Base-by-base conservation (phyloP, 2,329 filamentous ascomycete species). In the Mycosphaerella sp. region DNA sequence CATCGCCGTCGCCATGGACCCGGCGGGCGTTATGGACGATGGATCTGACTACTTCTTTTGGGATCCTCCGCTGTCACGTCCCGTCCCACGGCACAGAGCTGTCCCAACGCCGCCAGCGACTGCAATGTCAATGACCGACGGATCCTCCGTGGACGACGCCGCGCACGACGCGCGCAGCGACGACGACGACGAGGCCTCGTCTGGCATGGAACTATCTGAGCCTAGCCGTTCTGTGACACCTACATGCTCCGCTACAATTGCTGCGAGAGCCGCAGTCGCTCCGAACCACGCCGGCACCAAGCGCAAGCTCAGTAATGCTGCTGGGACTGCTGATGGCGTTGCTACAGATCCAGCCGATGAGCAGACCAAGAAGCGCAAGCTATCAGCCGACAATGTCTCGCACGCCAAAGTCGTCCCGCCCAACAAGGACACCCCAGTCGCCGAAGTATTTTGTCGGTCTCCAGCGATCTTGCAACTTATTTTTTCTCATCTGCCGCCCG, bases 381-480 rank as follows among this genome's bases (percentile, higher is more conserved):
- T 61, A 12, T 44, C 18, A 13, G 18, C 30, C 21, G 21, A 25
- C 21, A 25, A 25, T 6, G 6, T 25, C 21, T 25, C 21, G 21
- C 21, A 6, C 7, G 1, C 21, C 21, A 1, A 5, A 25, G 21
- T 25, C 21, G 21, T 25, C 21, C 21, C 21, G 7, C 7, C 21
- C 21, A 25, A 25, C 21, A 25, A 25, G 21, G 3, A 25, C 21
- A 25, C 7, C 1, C 7, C 21, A 5, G 21, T 25, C 21, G 3
- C 21, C 25, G 47, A 51, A 28, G n/a, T 36, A 39, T 44, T 49
- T 13, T 53, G 44, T 27, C 49, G 61, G 14, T 53, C 62, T 35
- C 36, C 54, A 2, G 62, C 62, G 36, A 30, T 65, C n/a, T 66
- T 64, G 64, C 66, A 69, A 55, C 62, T 65, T 37, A 52, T 67